Evolutionary conservation across 2,329 filamentous ascomycete species (phyloP).

Genomic region (Stenocarpella maydis): DNA sequence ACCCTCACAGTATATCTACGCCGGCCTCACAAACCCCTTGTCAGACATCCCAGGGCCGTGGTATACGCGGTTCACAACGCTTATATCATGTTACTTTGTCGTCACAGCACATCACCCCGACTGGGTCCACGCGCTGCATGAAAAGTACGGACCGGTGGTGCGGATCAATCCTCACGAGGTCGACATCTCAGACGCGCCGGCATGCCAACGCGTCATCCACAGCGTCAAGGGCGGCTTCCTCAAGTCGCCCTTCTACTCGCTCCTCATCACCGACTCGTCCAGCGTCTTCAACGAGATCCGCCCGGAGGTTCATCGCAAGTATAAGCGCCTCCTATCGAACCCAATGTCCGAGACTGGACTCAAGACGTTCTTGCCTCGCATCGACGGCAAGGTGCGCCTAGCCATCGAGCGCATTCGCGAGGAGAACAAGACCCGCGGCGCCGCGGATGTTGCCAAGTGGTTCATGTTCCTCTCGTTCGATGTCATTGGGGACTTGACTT

Average conservation of each 20-base stretch:
- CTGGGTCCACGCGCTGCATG: slow-evolving; percentile 40
- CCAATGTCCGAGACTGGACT: slow-evolving; percentile 50
- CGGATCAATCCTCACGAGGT: slow-evolving; percentile 40
- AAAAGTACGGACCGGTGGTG: slow-evolving; percentile 41
- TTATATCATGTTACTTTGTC: slow-evolving; percentile 33
- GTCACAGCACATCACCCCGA: slow-evolving; percentile 36
- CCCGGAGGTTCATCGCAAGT: slow-evolving; percentile 48
- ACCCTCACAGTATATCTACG: slow-evolving; percentile 22
- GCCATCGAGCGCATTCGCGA: slow-evolving; percentile 53
- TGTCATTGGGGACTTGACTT: slow-evolving; percentile 60
- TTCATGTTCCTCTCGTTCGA: slow-evolving; percentile 62
- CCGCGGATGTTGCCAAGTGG: slow-evolving; percentile 61
- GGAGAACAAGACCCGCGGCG: slow-evolving; percentile 49
- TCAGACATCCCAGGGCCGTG: slow-evolving; percentile 40
- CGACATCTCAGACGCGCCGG: slow-evolving; percentile 39
- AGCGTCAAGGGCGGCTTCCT: slow-evolving; percentile 42
- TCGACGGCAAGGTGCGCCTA: slow-evolving; percentile 48
- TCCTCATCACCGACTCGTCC: slow-evolving; percentile 31
- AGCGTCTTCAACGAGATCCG: slow-evolving; percentile 53
- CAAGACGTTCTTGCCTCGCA: slow-evolving; percentile 42
- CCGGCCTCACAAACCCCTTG: slow-evolving; percentile 36
- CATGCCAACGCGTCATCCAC: slow-evolving; percentile 43
- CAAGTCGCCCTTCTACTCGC: slow-evolving; percentile 42
- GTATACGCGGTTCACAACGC: slow-evolving; percentile 40
- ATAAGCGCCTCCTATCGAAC: slow-evolving; percentile 52